phyloP scores from a whole-genome alignment of 192 early-diverging fungal species.

The Coemansia sp. region DNA sequence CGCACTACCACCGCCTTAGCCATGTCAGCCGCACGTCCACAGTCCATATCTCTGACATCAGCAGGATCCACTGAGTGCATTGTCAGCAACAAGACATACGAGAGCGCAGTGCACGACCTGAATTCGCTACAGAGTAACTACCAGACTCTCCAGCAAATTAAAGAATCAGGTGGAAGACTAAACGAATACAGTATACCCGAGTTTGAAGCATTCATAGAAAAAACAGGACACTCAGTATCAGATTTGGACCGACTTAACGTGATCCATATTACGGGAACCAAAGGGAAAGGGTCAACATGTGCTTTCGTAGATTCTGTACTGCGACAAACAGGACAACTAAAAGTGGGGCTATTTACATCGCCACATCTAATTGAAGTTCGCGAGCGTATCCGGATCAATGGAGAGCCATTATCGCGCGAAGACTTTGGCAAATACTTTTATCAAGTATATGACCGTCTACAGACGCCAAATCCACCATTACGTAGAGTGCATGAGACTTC shows the following conservation, averaged over 20 bases:
- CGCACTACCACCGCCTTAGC: no score
- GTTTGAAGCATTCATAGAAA: conserved; percentile 32
- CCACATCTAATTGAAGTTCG: conserved; percentile 91
- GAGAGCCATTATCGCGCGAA: conserved; percentile 68
- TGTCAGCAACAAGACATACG: not conserved
- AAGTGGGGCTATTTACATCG: conserved; percentile 84
- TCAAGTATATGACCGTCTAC: conserved; percentile 76
- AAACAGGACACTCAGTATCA: conserved; percentile 35
- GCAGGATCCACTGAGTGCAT: not conserved
- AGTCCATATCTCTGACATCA: not conserved
- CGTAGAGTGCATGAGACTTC: conserved; percentile 21
- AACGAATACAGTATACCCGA: conserved; percentile 37
- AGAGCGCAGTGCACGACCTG: conserved; percentile 78
- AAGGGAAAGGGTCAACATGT: conserved; percentile 84
- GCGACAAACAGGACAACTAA: conserved; percentile 38
- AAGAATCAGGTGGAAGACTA: conserved; percentile 47
- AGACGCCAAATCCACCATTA: conserved; percentile 22
- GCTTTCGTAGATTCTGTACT: conserved; percentile 83
- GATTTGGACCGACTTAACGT: conserved; percentile 75
- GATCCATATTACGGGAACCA: conserved; percentile 83
- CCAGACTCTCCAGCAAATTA: conserved; percentile 65
- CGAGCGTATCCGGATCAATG: conserved; percentile 93
- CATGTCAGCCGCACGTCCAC: no score
- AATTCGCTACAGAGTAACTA: conserved; percentile 89
- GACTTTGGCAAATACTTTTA: conserved; percentile 87